phyloP scores from a whole-genome alignment of 2,329 filamentous ascomycete species.

The Aspergillus hortae region DNA sequence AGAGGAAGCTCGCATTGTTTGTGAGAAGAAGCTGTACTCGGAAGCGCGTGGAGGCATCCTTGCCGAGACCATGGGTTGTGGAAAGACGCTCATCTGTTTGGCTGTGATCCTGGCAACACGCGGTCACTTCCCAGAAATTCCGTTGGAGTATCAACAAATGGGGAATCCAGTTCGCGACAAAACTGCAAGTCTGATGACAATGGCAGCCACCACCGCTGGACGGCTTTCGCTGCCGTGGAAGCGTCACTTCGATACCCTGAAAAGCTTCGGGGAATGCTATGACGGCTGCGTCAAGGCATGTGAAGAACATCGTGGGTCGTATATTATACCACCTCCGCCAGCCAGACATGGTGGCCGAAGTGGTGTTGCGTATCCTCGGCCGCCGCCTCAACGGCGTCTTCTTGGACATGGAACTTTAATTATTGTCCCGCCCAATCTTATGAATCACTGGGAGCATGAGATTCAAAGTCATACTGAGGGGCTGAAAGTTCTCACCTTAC shows the following conservation, averaged over 20 bases:
- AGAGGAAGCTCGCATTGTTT: slow-evolving; percentile 58
- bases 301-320: slow-evolving; percentile 56
- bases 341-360: slow-evolving; percentile 39
- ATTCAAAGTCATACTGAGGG: slow-evolving; percentile 71
- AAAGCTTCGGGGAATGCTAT: slow-evolving; percentile 49
- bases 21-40: slow-evolving; percentile 70
- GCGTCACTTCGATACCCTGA: slow-evolving; percentile 55
- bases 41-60: slow-evolving; percentile 65
- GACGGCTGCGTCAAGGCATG: slow-evolving; percentile 56
- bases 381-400: slow-evolving; percentile 48
- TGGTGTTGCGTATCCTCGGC: slow-evolving; percentile 38
- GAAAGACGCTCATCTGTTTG: slow-evolving; percentile 86
- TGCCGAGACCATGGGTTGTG: slow-evolving; percentile 53
- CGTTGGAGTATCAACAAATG: slow-evolving; percentile 56
- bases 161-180: slow-evolving; percentile 41
- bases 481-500: slow-evolving; percentile 63
- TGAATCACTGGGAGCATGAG: slow-evolving; percentile 80
- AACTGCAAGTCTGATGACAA: slow-evolving; percentile 66
- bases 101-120: slow-evolving; percentile 72
- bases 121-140: slow-evolving; percentile 62
- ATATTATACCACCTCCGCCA: slow-evolving; percentile 51
- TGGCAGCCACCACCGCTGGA: slow-evolving; percentile 69
- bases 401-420: slow-evolving; percentile 70
- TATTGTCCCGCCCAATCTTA: slow-evolving; percentile 76
- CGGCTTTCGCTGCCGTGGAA: slow-evolving; percentile 69